Conservation (phyloP, 2,329 filamentous ascomycete genomes). For the Pleomassaria siparia region DNA sequence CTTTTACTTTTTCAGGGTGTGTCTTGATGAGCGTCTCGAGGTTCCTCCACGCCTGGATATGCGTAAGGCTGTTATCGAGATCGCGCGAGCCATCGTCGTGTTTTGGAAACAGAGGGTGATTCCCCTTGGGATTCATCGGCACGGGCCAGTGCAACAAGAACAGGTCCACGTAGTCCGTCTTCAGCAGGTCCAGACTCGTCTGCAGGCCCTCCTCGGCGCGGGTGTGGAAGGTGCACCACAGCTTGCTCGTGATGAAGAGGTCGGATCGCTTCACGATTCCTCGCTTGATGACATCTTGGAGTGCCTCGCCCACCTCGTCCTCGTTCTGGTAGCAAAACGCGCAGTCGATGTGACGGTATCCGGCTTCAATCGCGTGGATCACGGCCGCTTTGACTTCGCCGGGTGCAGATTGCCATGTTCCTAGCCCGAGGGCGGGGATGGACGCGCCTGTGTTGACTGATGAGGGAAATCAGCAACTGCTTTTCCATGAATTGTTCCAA, state of each 20-base stretch:
- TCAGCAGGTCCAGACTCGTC: constrained; percentile 71
- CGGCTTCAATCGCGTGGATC: constrained; percentile 50
- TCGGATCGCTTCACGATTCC: constrained; percentile 74
- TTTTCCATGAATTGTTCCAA: too few relatives aligned
- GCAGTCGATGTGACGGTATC: constrained; percentile 64
- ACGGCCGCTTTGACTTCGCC: constrained; percentile 53
- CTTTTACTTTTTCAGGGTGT: constrained; percentile 50
- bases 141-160: constrained; percentile 84
- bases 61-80: constrained; percentile 67
- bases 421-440: constrained; percentile 42
- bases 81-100: constrained; percentile 73
- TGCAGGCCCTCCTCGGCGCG: constrained; percentile 69
- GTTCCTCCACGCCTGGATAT: constrained; percentile 75
- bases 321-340: constrained; percentile 82
- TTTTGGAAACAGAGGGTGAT: constrained; percentile 74
- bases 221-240: constrained; percentile 79
- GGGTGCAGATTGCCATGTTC: constrained; percentile 45
- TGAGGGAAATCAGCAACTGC: too few relatives aligned
- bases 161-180: constrained; percentile 79
- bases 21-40: constrained; percentile 64
- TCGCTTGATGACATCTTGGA: constrained; percentile 69
- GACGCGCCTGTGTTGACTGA: constrained; percentile 46
- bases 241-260: constrained; percentile 81
- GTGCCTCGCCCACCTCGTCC: constrained; percentile 75
- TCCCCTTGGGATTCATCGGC: constrained; percentile 72